Base-by-base conservation (phyloP, 1,284 basidiomycete species). In the Rhodotorula sp. region DNA sequence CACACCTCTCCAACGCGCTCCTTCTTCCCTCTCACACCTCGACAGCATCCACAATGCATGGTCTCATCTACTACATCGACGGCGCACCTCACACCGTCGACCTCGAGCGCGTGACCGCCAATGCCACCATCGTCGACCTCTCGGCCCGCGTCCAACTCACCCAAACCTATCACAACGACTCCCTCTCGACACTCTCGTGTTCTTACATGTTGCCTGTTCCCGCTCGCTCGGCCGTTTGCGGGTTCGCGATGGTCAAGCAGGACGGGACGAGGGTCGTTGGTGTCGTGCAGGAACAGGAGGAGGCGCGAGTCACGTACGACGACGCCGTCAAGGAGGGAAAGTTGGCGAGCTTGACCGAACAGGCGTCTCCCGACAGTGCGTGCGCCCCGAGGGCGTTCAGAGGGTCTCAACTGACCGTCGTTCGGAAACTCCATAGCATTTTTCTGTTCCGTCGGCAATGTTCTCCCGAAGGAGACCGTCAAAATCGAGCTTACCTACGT, bases 191-290 rank as follows among this genome's bases (percentile, higher is more conserved):
- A 0, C 71, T 78, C 52, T 80, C 65, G 3, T 52, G 48, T 46
- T 82, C 83, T 50, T 88, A 87, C 75, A 80, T 83, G 55, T 87
- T 88, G 71, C 87, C 87, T 2, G 81, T 87, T 2, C 87, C 87
- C 2, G 85, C 83, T 1, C 80, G 78, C n/a, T 82, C 82, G 0
- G 83, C 84, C 0, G 82, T 86, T 5, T 85, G 84, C 62, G 82
- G 80, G 0, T 87, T 87, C 71, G 80, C 83, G 48, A 81, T 85
- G 76, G 78, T 78, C 47, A 77, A 80, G 20, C 78, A 80, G 26
- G 81, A 83, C 63, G 83, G 81, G 0, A 76, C 79, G 0, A 67
- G 80, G 5, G 77, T 87, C 18, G 68, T 78, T n/a, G 87, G 85
- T 2, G 75, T 83, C 16, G 83, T 81, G 18, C 85, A 85, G 73